Evolutionary conservation across 1,284 basidiomycete genomes (phyloP), one percentile per base, ranked within the genome.

Genomic region (Marasmius tenuissimus): DNA sequence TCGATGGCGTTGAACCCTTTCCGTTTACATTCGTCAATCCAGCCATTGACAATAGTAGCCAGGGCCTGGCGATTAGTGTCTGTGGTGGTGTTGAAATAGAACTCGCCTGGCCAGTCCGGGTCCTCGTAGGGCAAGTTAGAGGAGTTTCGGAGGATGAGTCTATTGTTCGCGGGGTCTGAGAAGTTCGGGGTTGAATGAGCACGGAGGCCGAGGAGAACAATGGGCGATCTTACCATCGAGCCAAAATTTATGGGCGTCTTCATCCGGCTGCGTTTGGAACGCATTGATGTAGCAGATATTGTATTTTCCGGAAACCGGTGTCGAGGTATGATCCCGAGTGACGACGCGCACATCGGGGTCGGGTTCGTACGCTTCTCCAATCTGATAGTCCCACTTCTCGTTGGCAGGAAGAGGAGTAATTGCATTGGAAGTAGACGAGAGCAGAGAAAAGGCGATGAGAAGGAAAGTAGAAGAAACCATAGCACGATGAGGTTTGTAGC

Each of bases 241-340:
- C 48, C 45, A 35, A 27, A 27, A 27, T 27, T 4, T 27, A 27
- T 27, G 27, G 27, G 42, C 34, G 4, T 34, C 20, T 38, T 51
- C 63, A 3, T 53, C 61, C 2, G 57, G 33, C 40, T 65, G 63
- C 4, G 58, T 60, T 47, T 65, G 63, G 58, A 63, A 65, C 7
- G 61, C 63, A 35, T 65, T 65, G 49, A 65, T 49, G 54, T 65
- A 65, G 63, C 63, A 65, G 58, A 65, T 63, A 38, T 65, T 65
- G 63, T 63, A 65, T 34, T 60, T 48, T 10, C 58, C 58, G 4
- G 33, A 4, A 8, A 40, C 61, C 0, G 61, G 57, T 35, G 27
- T 20, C 12, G 22, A 57, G 38, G 50, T 57, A 50, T 49, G 51
- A 57, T 65, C 63, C n/a, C 63, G 57, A 22, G 56, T 58, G 52